Evolutionary conservation across 2,329 filamentous ascomycete genomes (phyloP).

Genomic region (Chaetomiaceae sp.): DNA sequence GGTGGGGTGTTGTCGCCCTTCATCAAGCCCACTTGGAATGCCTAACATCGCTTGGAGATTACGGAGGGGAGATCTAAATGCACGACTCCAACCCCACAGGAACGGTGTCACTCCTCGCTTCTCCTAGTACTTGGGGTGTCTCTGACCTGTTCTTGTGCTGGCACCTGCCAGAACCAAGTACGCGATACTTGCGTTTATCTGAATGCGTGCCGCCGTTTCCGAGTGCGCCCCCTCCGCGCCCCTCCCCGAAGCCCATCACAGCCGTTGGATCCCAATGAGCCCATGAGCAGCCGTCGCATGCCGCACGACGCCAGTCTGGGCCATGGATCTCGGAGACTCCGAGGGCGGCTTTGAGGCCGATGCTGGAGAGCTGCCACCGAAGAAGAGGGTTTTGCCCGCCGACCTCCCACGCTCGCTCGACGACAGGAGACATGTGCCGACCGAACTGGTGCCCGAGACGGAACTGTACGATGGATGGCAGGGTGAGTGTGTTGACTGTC

Average conservation of each 20-base stretch:
- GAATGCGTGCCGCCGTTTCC: no score
- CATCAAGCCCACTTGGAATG: conserved; percentile 12
- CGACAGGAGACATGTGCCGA: conserved; percentile 67
- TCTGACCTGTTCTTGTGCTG: no score
- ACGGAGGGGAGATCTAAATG: not conserved
- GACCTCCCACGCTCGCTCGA: conserved; percentile 90
- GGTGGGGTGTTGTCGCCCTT: conserved; percentile 13
- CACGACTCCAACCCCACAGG: no score
- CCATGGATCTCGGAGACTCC: conserved; percentile 55
- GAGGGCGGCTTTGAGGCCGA: conserved; percentile 24
- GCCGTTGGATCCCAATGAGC: no score
- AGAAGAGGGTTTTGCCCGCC: conserved; percentile 57
- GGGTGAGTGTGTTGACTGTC: conserved; percentile 46
- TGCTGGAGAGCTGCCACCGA: conserved; percentile 21
- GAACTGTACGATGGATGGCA: conserved; percentile 99
- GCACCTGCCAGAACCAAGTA: no score
- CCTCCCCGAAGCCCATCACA: no score
- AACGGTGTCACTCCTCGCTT: no score
- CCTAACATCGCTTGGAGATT: conserved; percentile 6
- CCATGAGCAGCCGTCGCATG: conserved; percentile 18
- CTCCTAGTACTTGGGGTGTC: no score
- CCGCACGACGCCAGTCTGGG: conserved; percentile 29
- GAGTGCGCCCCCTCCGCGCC: no score
- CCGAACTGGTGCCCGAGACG: conserved; percentile 68
- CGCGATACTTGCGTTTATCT: no score